Percentiles rank a stretch among this genome's conserved stretches.
phyloP scores from a whole-genome alignment of 2,329 filamentous ascomycete genomes.

The Alternaria infectoria region DNA sequence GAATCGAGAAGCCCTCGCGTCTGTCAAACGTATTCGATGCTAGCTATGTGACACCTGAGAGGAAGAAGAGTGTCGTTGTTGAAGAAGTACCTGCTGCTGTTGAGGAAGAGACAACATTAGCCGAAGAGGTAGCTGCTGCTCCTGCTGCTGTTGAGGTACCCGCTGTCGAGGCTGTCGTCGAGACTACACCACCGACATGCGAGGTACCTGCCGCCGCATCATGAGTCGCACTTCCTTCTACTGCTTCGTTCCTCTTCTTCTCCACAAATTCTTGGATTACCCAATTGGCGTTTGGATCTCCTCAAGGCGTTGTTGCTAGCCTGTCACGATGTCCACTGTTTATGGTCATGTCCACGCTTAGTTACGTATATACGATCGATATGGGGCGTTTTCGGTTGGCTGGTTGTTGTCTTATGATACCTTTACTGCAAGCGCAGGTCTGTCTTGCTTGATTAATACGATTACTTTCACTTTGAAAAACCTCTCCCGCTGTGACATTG shows the following conservation, averaged over 20 bases:
- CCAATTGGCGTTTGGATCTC: neutral
- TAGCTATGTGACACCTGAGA: constrained; percentile 16
- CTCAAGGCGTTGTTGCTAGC: neutral
- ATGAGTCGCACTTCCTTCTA: neutral
- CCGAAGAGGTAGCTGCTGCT: neutral
- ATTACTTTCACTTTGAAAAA: neutral
- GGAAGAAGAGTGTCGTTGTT: constrained; percentile 8
- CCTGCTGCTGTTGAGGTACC: neutral
- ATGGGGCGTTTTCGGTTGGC: neutral
- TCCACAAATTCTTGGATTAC: neutral
- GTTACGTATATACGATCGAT: neutral
- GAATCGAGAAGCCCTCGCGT: constrained; percentile 43
- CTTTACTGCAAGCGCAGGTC: neutral
- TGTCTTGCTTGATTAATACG: neutral
- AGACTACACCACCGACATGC: neutral
- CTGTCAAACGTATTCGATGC: constrained; percentile 46
- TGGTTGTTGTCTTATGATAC: neutral
- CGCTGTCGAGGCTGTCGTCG: neutral
- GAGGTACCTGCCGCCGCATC: neutral
- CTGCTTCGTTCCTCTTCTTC: neutral
- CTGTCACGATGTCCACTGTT: neutral
- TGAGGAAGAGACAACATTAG: neutral
- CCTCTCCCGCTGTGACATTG: neutral
- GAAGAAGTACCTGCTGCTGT: neutral
- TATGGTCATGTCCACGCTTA: neutral